These are phyloP conservation scores for Curvularia sp. DNA, from an alignment of 2,329 filamentous ascomycete species.

Conservation along the genomic window DNA sequence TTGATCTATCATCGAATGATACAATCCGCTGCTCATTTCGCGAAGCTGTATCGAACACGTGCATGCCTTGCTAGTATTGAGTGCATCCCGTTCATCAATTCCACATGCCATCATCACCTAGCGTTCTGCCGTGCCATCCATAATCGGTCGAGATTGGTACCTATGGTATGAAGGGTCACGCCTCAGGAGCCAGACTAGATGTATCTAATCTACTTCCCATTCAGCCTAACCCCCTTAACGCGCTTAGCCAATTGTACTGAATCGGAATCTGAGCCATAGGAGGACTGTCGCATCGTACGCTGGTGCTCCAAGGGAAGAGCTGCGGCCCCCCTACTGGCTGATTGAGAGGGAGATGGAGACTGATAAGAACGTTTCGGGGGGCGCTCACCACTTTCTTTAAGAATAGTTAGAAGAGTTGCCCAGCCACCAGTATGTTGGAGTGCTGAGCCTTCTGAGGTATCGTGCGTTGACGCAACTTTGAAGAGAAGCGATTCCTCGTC, in stretches of 20 bases:
- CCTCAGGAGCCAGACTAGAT: conserved; percentile 22
- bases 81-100: conserved; percentile 8
- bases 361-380: conserved; percentile 71
- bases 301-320: conserved; percentile 30
- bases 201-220: conserved; percentile 35
- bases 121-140: conserved; percentile 1
- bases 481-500: conserved; percentile 88
- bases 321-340: conserved; percentile 50
- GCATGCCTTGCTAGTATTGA: conserved; percentile 8
- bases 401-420: conserved; percentile 90
- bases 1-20: conserved; percentile 1
- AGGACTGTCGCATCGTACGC: conserved; percentile 35
- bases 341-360: conserved; percentile 36
- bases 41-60: conserved; percentile 12
- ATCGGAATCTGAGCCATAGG: conserved; percentile 56
- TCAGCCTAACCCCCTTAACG: conserved; percentile 67
- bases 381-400: conserved; percentile 97
- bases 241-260: conserved; percentile 69
- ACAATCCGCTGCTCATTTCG: not conserved
- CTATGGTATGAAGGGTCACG: conserved; percentile 29
- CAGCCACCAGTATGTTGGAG: conserved; percentile 88
- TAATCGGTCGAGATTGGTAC: conserved; percentile 26
- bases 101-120: conserved; percentile 1
- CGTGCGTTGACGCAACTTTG: conserved; percentile 80
- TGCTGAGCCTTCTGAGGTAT: conserved; percentile 80